phyloP scores from a whole-genome alignment of 257 asterid species.

The Solanum raphanifolium region DNA sequence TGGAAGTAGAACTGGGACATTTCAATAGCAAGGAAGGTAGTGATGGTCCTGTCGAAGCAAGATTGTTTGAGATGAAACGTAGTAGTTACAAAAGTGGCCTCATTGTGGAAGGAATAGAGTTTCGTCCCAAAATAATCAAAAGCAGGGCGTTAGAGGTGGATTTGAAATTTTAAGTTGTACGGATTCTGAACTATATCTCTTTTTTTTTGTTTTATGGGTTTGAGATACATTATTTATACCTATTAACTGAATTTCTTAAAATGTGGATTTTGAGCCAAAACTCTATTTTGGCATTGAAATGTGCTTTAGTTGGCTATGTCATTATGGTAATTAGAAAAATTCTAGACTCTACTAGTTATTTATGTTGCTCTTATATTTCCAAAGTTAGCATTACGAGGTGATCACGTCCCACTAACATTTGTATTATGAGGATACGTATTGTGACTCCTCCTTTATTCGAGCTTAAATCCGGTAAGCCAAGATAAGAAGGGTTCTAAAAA shows the following conservation, averaged over 20 bases:
- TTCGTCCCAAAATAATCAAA: background rate
- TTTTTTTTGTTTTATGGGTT: background rate
- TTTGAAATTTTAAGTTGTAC: background rate
- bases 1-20: constrained; percentile 37
- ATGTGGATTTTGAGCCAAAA: background rate
- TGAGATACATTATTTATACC: background rate
- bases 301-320: constrained; percentile 6
- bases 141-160: background rate
- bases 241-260: background rate
- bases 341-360: background rate
- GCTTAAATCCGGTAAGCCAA: background rate
- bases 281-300: background rate
- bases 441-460: background rate
- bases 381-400: background rate
- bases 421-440: background rate
- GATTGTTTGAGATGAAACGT: background rate
- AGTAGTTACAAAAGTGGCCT: background rate
- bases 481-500: background rate
- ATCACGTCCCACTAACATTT: background rate
- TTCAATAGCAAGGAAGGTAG: background rate
- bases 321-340: background rate
- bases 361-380: background rate
- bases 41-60: background rate
- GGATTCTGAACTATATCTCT: background rate
- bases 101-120: background rate